phyloP scores from a whole-genome alignment of 768 basidiomycete genomes.

The Crassisporium funariophilum region DNA sequence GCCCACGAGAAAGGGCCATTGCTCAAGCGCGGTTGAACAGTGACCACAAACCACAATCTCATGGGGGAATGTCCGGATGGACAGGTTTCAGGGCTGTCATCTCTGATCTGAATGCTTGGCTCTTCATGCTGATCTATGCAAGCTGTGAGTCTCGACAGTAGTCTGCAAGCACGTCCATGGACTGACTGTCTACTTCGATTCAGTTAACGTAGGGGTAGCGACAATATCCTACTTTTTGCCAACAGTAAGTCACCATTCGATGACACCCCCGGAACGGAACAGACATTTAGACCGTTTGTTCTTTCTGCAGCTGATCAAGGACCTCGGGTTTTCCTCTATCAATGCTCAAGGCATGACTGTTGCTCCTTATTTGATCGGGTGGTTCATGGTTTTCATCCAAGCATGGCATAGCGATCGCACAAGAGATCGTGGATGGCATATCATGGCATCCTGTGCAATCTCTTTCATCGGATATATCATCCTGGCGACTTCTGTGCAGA shows the following conservation, averaged over 20 bases:
- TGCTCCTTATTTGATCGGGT: constrained; percentile 57
- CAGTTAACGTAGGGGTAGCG: constrained; percentile 59
- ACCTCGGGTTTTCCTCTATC: constrained; percentile 57
- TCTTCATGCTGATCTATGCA: constrained; percentile 52
- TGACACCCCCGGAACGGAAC: too few species aligned
- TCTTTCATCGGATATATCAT: constrained; percentile 58
- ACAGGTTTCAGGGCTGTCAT: constrained; percentile 55
- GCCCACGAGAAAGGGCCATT: constrained; percentile 53
- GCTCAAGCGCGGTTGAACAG: constrained; percentile 57
- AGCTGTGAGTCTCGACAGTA: constrained; percentile 41
- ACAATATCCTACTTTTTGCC: constrained; percentile 60
- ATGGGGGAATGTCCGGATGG: constrained; percentile 61
- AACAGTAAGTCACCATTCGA: constrained; percentile 35
- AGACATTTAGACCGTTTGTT: neutral
- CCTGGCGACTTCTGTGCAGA: constrained; percentile 51
- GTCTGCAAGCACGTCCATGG: neutral
- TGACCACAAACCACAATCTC: constrained; percentile 58
- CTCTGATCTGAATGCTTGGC: constrained; percentile 52
- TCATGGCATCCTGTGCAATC: constrained; percentile 49
- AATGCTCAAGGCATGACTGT: constrained; percentile 61
- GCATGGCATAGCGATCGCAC: constrained; percentile 58
- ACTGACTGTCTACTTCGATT: neutral
- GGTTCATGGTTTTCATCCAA: constrained; percentile 56
- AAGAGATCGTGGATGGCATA: constrained; percentile 55
- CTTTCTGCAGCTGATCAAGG: constrained; percentile 48